Percentiles rank a stretch among this genome's conserved stretches.
These are phyloP conservation scores for Ophiocordyceps sinensis DNA, from an alignment of 2,329 filamentous ascomycete species.

Conservation along the genomic window DNA sequence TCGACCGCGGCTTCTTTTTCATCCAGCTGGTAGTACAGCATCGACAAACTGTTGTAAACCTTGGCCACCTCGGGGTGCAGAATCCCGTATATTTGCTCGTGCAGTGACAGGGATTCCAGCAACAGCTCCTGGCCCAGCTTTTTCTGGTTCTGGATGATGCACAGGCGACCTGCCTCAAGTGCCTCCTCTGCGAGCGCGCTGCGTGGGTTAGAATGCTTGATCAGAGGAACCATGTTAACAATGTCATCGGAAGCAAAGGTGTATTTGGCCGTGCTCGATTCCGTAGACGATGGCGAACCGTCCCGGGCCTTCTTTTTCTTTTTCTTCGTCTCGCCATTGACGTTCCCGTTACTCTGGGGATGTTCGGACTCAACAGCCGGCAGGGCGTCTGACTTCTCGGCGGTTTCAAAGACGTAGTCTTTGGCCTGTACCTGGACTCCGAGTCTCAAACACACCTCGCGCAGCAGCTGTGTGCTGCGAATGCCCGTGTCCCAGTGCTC, in stretches of 20 bases:
- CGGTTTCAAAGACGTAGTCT: conserved; percentile 24
- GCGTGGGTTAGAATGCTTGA: conserved; percentile 88
- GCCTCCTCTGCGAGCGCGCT: conserved; percentile 90
- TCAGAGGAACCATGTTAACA: conserved; percentile 79
- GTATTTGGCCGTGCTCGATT: conserved; percentile 24
- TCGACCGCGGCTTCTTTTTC: conserved; percentile 95
- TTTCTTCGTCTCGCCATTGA: conserved; percentile 37
- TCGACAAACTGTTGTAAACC: conserved; percentile 88
- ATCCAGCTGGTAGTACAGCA: conserved; percentile 94
- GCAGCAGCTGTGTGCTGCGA: conserved; percentile 70
- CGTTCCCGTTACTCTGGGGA: conserved; percentile 22
- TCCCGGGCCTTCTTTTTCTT: conserved; percentile 48
- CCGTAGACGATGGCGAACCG: conserved; percentile 31
- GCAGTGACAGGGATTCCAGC: conserved; percentile 86
- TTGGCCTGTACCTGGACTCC: conserved; percentile 78
- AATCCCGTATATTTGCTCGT: conserved; percentile 98
- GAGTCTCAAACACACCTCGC: conserved; percentile 77
- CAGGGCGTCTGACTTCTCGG: conserved; percentile 16
- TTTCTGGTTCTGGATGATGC: conserved; percentile 87
- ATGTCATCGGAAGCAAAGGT: conserved; percentile 72
- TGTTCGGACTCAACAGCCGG: conserved; percentile 14
- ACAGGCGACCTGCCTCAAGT: conserved; percentile 87
- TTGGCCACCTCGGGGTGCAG: conserved; percentile 91
- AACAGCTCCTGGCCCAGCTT: conserved; percentile 92
- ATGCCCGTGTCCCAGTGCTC: conserved; percentile 52